Evolutionary conservation across 768 basidiomycete species (phyloP).

Genomic region (Trametes maxima): DNA sequence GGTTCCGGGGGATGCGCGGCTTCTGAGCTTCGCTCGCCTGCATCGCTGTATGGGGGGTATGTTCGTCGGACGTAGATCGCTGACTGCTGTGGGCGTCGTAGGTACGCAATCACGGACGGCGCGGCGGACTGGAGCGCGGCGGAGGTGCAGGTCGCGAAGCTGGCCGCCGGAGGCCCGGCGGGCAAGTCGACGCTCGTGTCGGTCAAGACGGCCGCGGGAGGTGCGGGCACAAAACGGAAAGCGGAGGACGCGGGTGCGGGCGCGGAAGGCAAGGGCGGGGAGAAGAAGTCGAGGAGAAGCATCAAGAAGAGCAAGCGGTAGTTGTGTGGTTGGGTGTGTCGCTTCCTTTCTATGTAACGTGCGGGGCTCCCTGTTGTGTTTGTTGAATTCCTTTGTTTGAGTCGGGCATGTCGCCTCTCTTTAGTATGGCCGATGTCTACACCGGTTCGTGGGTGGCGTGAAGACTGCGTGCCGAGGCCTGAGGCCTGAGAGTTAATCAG

Average conservation of each 20-base stretch:
- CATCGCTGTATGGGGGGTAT: too few species aligned
- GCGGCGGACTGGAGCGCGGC: constrained; percentile 75
- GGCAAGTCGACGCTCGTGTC: constrained; percentile 75
- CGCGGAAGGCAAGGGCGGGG: constrained; percentile 36
- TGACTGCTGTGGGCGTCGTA: constrained; percentile 30
- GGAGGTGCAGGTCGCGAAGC: constrained; percentile 66
- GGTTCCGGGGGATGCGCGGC: too few species aligned
- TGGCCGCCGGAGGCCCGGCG: constrained; percentile 40
- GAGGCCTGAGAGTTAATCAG: too few species aligned
- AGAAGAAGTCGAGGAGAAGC: constrained; percentile 48
- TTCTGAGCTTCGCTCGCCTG: too few species aligned
- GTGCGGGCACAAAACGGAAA: constrained; percentile 62
- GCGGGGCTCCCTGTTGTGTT: too few species aligned
- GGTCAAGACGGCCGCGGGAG: constrained; percentile 51
- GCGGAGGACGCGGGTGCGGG: constrained; percentile 42
- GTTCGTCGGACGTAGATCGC: neutral
- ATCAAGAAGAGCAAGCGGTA: constrained; percentile 45
- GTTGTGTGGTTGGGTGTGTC: neutral
- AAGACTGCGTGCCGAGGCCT: too few species aligned
- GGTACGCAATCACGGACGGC: constrained; percentile 74
- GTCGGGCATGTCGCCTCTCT: neutral
- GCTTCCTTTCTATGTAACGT: neutral
- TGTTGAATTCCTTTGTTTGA: too few species aligned
- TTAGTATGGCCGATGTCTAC: too few species aligned
- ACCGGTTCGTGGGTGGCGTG: too few species aligned